Percentiles rank a stretch among this genome's conserved stretches.
Evolutionary conservation across 2,329 filamentous ascomycete genomes (phyloP).

Genomic region (Sordariomycetes sp.): DNA sequence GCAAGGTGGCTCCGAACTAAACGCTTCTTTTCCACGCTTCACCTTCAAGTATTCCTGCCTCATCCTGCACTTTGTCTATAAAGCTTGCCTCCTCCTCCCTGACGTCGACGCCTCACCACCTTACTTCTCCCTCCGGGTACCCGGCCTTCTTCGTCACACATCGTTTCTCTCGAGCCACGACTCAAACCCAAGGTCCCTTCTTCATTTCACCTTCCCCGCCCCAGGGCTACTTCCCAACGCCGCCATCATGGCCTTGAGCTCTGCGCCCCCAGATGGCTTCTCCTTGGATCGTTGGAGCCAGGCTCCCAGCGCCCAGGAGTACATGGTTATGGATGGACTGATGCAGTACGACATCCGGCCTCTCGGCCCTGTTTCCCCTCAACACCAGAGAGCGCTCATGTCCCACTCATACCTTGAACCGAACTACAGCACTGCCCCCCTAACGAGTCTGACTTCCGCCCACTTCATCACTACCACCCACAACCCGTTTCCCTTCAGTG

Average conservation of each 20-base stretch:
- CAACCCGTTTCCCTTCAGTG: conserved; percentile 30
- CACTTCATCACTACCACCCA: conserved; percentile 32
- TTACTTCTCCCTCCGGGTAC: background rate
- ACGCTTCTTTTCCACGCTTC: background rate
- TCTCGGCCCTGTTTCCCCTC: conserved; percentile 20
- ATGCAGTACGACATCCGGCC: conserved; percentile 37
- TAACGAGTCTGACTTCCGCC: conserved; percentile 27
- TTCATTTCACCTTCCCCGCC: background rate
- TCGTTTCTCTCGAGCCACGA: background rate
- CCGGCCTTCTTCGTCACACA: background rate
- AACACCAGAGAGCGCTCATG: conserved; percentile 25
- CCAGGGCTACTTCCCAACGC: background rate
- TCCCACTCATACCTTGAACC: conserved; percentile 35
- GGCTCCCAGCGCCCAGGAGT: conserved; percentile 23
- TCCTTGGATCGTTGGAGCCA: conserved; percentile 46
- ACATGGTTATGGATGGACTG: conserved; percentile 34
- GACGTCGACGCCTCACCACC: background rate
- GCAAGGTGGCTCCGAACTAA: background rate
- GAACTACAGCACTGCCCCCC: conserved; percentile 30
- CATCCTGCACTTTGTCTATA: background rate
- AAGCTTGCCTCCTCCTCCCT: background rate
- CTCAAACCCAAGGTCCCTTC: background rate
- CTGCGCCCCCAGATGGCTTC: conserved; percentile 29
- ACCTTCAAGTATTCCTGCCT: background rate
- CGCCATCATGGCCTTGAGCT: conserved; percentile 33